A percentile compares a stretch with the other conserved stretches of the same genome.
Conservation (phyloP, 1,284 basidiomycete species). For the Apiotrichum montevideense region DNA sequence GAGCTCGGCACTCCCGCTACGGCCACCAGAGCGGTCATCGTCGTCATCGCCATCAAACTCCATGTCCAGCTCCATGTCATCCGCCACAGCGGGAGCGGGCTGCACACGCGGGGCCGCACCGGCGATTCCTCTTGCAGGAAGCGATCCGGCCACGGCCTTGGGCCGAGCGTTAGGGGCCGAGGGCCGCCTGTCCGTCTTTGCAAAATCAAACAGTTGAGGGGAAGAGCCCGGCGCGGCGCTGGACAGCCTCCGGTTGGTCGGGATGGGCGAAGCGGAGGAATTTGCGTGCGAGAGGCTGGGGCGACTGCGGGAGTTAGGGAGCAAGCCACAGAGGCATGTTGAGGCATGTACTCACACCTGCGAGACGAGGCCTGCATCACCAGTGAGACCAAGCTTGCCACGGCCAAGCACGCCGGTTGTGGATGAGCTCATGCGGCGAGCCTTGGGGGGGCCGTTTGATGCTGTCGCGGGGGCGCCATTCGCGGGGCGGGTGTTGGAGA, state of each 20-base stretch:
- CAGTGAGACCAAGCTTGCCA: constrained; percentile 39
- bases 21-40: constrained; percentile 16
- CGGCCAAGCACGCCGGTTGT: constrained; percentile 42
- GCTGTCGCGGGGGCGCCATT: constrained; percentile 5
- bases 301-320: constrained; percentile 10
- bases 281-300: constrained; percentile 21
- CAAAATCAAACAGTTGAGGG: constrained; percentile 42
- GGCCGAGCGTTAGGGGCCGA: constrained; percentile 6
- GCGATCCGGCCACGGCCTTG: constrained; percentile 27
- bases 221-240: constrained; percentile 14
- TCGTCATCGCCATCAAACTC: constrained; percentile 27
- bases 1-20: constrained; percentile 23
- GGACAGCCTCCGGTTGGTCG: constrained; percentile 26
- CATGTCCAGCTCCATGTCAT: constrained; percentile 45
- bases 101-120: constrained; percentile 9
- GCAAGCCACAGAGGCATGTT: neutral
- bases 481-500: constrained; percentile 31
- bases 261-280: constrained; percentile 20
- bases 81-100: constrained; percentile 13
- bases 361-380: constrained; percentile 23
- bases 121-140: constrained; percentile 23
- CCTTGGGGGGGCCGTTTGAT: constrained; percentile 22
- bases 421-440: constrained; percentile 39
- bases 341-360: constrained; percentile 25
- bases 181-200: constrained; percentile 38